phyloP scores from a whole-genome alignment of 176 grass and related monocot species.

The Eragrostis curvula region DNA sequence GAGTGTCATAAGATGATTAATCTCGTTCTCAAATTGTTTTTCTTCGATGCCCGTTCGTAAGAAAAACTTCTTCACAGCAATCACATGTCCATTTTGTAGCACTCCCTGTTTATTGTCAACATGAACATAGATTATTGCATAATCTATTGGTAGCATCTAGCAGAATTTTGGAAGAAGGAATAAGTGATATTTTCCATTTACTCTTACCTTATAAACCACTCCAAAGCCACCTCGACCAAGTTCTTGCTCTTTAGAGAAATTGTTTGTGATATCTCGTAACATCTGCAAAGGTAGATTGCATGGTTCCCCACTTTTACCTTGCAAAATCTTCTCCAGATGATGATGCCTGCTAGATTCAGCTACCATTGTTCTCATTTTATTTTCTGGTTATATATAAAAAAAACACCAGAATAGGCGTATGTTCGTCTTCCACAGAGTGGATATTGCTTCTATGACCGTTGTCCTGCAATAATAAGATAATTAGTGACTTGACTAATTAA shows the following conservation, averaged over 20 bases:
- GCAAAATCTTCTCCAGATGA: too few species aligned
- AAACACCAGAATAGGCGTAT: too few species aligned
- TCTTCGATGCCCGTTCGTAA: not conserved
- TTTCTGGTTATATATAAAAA: too few species aligned
- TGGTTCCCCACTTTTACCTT: too few species aligned
- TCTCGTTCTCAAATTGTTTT: not conserved
- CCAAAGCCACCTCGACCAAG: conserved; percentile 2
- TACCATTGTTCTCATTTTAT: too few species aligned
- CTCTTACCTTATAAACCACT: not conserved
- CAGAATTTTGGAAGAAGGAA: not conserved
- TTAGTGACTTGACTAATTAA: not conserved
- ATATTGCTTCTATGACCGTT: not conserved
- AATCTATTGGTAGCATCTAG: not conserved
- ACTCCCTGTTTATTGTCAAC: not conserved
- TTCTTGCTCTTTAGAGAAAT: not conserved
- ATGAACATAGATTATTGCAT: not conserved
- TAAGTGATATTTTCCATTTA: not conserved
- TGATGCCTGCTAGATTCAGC: too few species aligned
- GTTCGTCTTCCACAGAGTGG: too few species aligned
- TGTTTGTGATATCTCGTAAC: not conserved
- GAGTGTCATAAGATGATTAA: too few species aligned
- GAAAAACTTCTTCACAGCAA: conserved; percentile 5
- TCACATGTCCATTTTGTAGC: not conserved
- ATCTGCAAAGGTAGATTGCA: too few species aligned
- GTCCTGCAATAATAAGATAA: not conserved